Evolutionary conservation across 495 filamentous ascomycete species (phyloP), one percentile per base, ranked within the genome.

Genomic region (Neurospora sp.): DNA sequence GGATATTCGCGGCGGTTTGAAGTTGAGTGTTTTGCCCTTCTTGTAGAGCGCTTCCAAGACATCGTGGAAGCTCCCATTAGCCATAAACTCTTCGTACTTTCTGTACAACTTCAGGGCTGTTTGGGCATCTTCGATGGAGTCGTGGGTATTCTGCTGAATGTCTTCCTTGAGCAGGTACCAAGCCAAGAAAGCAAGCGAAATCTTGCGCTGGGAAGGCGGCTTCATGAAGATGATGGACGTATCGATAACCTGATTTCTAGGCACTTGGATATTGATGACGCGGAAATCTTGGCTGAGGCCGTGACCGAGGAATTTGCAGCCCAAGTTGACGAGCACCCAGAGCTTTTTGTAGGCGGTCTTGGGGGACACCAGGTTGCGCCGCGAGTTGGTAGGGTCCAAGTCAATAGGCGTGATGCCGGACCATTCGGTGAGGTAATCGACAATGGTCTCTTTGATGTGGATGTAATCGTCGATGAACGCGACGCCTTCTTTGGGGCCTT

Each of bases 391-490:
- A 4, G 89, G 87, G 77, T 97, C 92, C 31, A 99, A 85, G 79
- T 99, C 96, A 0, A 90, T 92, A 1, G 90, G 85, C 12, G 90
- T 90, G 79, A 99, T 94, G 44, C 96, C 96, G 9, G 95, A 98
- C 82, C 91, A 98, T 59, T 90, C 89, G 0, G 96, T 99, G 39
- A 98, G 86, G 78, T 98, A 97, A 82, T 99, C 96, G 48, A 97
- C 92, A n/a, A 99, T 92, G 0, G 91, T 90, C 74, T 97, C 96
- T 27, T 90, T 89, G 72, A 94, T 93, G 23, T 89, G 90, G 73
- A 99, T 97, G 82, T 98, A 98, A 80, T 99, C 96, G 79, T 99
- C 96, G 62, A 99, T 94, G 79, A 98, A 98, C 0, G 96, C 92
- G 0, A 91, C 81, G 10, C 93, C 93, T 82, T 95, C 92, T 31